These are phyloP conservation scores for Lipomyces japonicus DNA, from an alignment of 805 yeast genomes.

Conservation along the genomic window DNA sequence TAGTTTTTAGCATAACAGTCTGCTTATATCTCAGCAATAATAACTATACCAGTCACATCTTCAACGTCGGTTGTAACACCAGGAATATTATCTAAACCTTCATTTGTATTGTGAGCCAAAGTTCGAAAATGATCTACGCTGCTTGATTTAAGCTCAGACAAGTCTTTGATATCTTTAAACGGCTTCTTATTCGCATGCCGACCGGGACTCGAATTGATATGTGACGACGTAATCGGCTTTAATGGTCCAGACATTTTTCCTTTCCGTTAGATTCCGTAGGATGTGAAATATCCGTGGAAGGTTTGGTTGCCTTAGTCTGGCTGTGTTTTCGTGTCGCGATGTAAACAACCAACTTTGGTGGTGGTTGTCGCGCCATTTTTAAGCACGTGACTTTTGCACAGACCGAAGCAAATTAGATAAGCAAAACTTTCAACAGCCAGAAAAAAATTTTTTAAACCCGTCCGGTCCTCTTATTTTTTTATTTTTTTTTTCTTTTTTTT, in stretches of 20 bases:
- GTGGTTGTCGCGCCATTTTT: too few relatives aligned
- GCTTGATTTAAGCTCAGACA: conserved; percentile 28
- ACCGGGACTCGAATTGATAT: conserved; percentile 12
- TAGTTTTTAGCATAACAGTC: too few relatives aligned
- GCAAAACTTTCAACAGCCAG: too few relatives aligned
- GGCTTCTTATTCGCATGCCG: conserved; percentile 3
- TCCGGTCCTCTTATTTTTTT: conserved; percentile 13
- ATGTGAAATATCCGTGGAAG: too few relatives aligned
- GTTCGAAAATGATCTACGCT: conserved; percentile 31
- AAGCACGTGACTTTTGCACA: too few relatives aligned
- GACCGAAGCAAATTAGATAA: too few relatives aligned
- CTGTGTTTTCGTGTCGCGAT: too few relatives aligned
- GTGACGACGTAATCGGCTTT: conserved; percentile 14
- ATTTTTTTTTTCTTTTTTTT: conserved; percentile 1
- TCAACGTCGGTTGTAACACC: conserved; percentile 35
- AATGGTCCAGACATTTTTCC: conserved; percentile 21
- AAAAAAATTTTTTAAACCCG: neutral
- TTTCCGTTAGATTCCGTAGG: too few relatives aligned
- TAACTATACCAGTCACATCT: conserved; percentile 33
- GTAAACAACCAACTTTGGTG: too few relatives aligned
- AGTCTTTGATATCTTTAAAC: conserved; percentile 16
- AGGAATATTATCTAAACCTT: conserved; percentile 28
- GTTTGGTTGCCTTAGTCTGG: too few relatives aligned
- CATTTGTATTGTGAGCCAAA: conserved; percentile 19
- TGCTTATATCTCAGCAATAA: too few relatives aligned